Evolutionary conservation across 2,329 filamentous ascomycete genomes (phyloP).

Genomic region (Metarhizium sp.): DNA sequence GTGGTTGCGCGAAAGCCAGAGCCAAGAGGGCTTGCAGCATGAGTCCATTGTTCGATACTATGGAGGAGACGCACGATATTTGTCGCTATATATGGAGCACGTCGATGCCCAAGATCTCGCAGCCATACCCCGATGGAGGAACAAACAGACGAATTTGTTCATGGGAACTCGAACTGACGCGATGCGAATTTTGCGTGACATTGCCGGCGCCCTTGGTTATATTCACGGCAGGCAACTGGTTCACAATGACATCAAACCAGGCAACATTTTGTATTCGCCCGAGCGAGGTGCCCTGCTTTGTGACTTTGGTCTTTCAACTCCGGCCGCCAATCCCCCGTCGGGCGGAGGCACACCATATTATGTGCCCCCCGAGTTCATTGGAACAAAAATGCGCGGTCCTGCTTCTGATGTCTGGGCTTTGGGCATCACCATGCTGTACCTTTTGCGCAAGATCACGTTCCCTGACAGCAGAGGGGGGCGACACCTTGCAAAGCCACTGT

Average conservation of each 20-base stretch:
- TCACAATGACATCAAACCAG: slow-evolving; percentile 55
- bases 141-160: slow-evolving; percentile 37
- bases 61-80: slow-evolving; percentile 48
- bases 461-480: slow-evolving; percentile 41
- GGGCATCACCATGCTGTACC: slow-evolving; percentile 52
- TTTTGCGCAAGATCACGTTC: slow-evolving; percentile 44
- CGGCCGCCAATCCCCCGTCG: slow-evolving; percentile 33
- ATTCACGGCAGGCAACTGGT: slow-evolving; percentile 43
- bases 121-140: slow-evolving; percentile 39
- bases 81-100: slow-evolving; percentile 54
- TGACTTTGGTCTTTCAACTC: slow-evolving; percentile 49
- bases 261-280: slow-evolving; percentile 50
- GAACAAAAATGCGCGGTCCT: slow-evolving; percentile 40
- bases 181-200: slow-evolving; percentile 42
- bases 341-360: slow-evolving; percentile 53
- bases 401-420: slow-evolving; percentile 52
- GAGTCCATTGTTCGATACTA: slow-evolving; percentile 49
- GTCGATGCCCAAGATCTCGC: slow-evolving; percentile 47
- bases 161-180: slow-evolving; percentile 39
- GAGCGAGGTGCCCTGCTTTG: slow-evolving; percentile 51
- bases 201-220: slow-evolving; percentile 44
- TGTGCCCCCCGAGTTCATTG: slow-evolving; percentile 52
- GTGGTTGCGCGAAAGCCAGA: slow-evolving; percentile 49
- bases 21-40: slow-evolving; percentile 45
- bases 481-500: slow-evolving; percentile 39